Evolutionary conservation across 805 yeast genomes (phyloP), one percentile per base, ranked within the genome.

Genomic region (Hanseniaspora nectarophila): DNA sequence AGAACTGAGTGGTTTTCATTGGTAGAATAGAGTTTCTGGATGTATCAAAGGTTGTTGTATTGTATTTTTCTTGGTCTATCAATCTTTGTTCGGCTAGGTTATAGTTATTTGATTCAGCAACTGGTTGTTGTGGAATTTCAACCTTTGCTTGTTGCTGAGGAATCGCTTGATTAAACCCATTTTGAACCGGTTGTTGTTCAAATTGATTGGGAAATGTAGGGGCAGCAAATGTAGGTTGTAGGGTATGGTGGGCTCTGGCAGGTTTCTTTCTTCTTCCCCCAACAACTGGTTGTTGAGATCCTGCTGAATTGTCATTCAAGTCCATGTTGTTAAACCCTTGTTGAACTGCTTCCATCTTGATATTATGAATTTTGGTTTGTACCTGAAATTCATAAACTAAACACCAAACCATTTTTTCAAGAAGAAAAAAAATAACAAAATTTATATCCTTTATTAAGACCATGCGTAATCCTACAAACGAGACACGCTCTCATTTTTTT

Each of bases 11-110:
- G 0, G 90, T 85, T 0, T 95, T 81, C 13, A 79, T 70, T 3
- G 97, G 97, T 5, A 97, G 95, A 10, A 78, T 73, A 1, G 86
- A 81, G 61, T 86, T 79, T 62, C 81, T 79, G 59, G 85, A 80
- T 1, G 96, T 83, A 45, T 74, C 73, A 65, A 85, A 89, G 1
- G 76, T 64, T 43, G 65, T 65, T 56, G 68, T 57, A 57, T 67
- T 58, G 55, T 67, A 66, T 51, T 68, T 66, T 23, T 67, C 59
- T 46, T 68, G 71, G 52, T 63, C 65, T 40, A 62, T 61, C 57
- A 62, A 59, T 55, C 72, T 62, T 48, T 67, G 67, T 5, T 62
- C 61, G 6, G 70, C 56, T 12, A 67, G 61, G 48, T 58, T 49
- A 46, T 62, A 63, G 4, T 66, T 59, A 21, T 60, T 59, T 13